Evolutionary conservation across 1,139 yeast genomes (phyloP).

Genomic region (Suhomyces ambrosiae): DNA sequence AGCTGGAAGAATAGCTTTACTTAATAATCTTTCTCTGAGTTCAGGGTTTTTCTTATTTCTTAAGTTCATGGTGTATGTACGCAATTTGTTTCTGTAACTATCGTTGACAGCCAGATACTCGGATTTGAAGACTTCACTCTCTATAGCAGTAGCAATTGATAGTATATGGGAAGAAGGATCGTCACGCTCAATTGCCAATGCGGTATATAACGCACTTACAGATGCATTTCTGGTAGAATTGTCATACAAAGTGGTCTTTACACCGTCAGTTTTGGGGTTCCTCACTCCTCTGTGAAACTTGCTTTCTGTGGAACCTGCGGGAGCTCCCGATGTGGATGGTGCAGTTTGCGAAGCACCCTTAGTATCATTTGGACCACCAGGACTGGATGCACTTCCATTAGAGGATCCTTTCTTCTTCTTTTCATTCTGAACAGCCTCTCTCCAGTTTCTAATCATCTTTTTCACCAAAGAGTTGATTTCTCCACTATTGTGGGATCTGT

Average conservation of each 20-base stretch:
- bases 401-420: constrained; percentile 43
- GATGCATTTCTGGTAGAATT: constrained; percentile 85
- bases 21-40: constrained; percentile 66
- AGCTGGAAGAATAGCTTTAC: constrained; percentile 64
- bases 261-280: constrained; percentile 79
- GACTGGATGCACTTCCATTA: constrained; percentile 5
- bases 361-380: constrained; percentile 8
- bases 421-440: constrained; percentile 82
- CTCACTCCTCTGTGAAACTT: constrained; percentile 54
- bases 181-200: constrained; percentile 78
- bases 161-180: constrained; percentile 57
- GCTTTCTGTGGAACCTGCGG: constrained; percentile 21
- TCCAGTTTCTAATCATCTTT: constrained; percentile 84
- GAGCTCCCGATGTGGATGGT: constrained; percentile 12
- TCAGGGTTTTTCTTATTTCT: constrained; percentile 90
- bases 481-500: constrained; percentile 65
- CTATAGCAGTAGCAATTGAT: constrained; percentile 69
- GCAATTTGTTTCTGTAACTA: constrained; percentile 73
- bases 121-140: constrained; percentile 62
- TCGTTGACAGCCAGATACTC: constrained; percentile 60
- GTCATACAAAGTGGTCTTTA: constrained; percentile 66
- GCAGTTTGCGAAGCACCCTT: constrained; percentile 8
- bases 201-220: constrained; percentile 80
- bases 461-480: constrained; percentile 74
- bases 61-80: constrained; percentile 81